Base-by-base conservation (phyloP, 371 early-diverging fungal species). In the Mucor circinelloides region DNA sequence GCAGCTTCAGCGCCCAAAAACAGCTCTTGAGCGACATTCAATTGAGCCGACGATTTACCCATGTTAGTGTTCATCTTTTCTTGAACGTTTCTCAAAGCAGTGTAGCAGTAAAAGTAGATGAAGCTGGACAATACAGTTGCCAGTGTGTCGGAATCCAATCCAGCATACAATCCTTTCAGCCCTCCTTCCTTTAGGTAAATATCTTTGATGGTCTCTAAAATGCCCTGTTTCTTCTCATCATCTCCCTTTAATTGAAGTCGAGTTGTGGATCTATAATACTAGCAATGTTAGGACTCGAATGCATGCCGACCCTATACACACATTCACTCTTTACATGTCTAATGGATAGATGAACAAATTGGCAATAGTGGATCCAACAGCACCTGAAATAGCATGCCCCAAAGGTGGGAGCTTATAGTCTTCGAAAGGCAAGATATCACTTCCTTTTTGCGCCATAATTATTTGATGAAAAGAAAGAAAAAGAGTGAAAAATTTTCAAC, bases 1-100 rank as follows among this genome's bases (percentile, higher is more conserved):
- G 86, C 88, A 3, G 88, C 88, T 48, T 88, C 88, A 8, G 88
- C 86, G 5, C 88, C 88, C 50, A 88, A 64, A 62, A 88, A 86
- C 27, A 88, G 61, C 42, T 88, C 86, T 67, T 88, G 88, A 25
- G 83, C 70, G 6, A 82, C 74, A 54, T 84, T 83, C 60, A 88
- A 59, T 46, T 81, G 71, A 3, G 84, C 81, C 2, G 74, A 65
- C 1, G 67, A 48, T 34, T 77, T 77, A n/a, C 83, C 83, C 64
- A 70, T 59, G 15, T 67, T 71, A 10, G 44, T 63, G 30, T 86
- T 85, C 19, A 80, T 63, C 44, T 76, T 83, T 40, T 88, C 88
- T 57, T 88, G 86, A 5, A 84, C 64, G 55, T 88, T 84, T 19
- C 88, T 73, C 3, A 88, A 65, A 0, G 85, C 78, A 31, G 83